phyloP scores from a whole-genome alignment of 208 protist genomes.

The Wallacemonas collosoma region DNA sequence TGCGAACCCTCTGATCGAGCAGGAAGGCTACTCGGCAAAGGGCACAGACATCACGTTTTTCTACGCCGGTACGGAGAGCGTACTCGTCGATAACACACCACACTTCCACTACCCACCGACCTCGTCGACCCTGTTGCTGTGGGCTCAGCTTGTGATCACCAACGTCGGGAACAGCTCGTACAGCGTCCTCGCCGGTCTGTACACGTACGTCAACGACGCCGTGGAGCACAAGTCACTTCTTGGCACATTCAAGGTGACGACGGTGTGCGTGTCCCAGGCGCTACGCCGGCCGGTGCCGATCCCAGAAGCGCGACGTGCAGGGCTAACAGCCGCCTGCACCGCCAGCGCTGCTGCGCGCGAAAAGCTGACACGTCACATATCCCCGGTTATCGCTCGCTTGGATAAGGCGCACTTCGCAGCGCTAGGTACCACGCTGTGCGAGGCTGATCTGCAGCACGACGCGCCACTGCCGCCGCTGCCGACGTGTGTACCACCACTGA shows the following conservation, averaged over 20 bases:
- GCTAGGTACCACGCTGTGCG: not conserved
- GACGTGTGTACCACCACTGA: not conserved
- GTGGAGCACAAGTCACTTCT: constrained; percentile 31
- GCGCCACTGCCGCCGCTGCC: not conserved
- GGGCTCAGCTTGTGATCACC: constrained; percentile 34
- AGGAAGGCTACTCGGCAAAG: constrained; percentile 23
- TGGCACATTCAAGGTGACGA: constrained; percentile 59
- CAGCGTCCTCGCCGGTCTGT: constrained; percentile 46
- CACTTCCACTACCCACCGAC: constrained; percentile 35
- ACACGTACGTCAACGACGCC: constrained; percentile 41
- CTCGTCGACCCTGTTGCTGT: constrained; percentile 43
- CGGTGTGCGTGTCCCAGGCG: constrained; percentile 53
- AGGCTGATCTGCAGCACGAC: not conserved
- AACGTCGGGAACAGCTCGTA: constrained; percentile 64
- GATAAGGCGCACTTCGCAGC: not conserved
- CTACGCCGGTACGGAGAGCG: constrained; percentile 56
- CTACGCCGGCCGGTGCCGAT: constrained; percentile 34
- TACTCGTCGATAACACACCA: constrained; percentile 26
- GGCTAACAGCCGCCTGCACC: constrained; percentile 6
- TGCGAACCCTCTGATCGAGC: constrained; percentile 18
- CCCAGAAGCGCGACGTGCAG: constrained; percentile 4
- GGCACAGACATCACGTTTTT: constrained; percentile 53
- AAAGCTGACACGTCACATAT: not conserved
- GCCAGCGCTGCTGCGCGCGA: not conserved
- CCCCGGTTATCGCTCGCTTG: not conserved